Evolutionary conservation across 805 yeast species (phyloP).

Genomic region (Priceomyces medius): DNA sequence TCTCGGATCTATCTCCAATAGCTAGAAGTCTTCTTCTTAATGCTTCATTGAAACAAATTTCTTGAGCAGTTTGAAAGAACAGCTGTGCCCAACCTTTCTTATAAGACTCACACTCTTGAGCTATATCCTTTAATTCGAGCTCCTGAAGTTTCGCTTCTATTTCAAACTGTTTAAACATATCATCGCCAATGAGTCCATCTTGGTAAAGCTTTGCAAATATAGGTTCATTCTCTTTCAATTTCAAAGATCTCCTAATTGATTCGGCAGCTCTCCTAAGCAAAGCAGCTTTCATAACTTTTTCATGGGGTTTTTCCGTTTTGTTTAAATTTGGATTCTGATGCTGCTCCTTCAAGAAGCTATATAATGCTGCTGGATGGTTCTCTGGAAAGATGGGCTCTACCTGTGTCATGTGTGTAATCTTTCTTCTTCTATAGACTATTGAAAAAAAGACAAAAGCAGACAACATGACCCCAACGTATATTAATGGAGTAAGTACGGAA

Average conservation of each 20-base stretch:
- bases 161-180: conserved; percentile 73
- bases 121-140: conserved; percentile 73
- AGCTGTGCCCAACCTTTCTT: conserved; percentile 80
- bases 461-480: conserved; percentile 69
- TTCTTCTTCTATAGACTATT: conserved; percentile 60
- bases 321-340: conserved; percentile 37
- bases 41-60: conserved; percentile 90
- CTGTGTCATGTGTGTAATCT: conserved; percentile 50
- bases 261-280: conserved; percentile 71
- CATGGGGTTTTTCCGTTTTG: conserved; percentile 60
- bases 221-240: conserved; percentile 75
- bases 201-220: conserved; percentile 72
- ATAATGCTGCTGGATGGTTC: conserved; percentile 65
- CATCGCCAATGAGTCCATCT: conserved; percentile 90
- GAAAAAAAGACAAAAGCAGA: conserved; percentile 70
- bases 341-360: conserved; percentile 53
- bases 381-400: conserved; percentile 73
- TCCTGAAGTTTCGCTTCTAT: conserved; percentile 78
- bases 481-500: conserved; percentile 61
- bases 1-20: conserved; percentile 40
- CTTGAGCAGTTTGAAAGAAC: conserved; percentile 78
- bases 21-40: conserved; percentile 67
- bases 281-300: conserved; percentile 67
- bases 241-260: conserved; percentile 78
- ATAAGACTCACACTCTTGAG: conserved; percentile 67